Evolutionary conservation across 2,329 filamentous ascomycete species (phyloP).

Genomic region (Xylariaceae sp.): DNA sequence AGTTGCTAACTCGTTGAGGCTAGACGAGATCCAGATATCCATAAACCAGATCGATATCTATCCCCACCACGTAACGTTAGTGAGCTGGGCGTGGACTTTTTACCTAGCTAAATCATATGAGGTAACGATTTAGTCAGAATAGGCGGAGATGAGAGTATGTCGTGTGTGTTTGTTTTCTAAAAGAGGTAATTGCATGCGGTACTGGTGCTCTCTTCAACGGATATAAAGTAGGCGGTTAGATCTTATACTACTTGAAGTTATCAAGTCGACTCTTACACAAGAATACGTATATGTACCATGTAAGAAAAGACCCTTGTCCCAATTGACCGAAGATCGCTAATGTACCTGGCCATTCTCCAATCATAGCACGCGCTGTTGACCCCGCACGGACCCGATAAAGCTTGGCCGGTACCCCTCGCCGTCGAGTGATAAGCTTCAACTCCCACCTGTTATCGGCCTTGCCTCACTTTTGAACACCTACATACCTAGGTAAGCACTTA

Average conservation of each 20-base stretch:
- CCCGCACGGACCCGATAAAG: too few species aligned
- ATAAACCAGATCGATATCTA: not conserved
- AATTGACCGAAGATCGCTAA: constrained; percentile 24
- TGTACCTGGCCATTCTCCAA: constrained; percentile 19
- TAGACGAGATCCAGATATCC: constrained; percentile 3
- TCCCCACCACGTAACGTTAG: too few species aligned
- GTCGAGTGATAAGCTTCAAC: constrained; percentile 25
- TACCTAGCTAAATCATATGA: not conserved
- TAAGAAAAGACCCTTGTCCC: too few species aligned
- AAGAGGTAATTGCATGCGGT: not conserved
- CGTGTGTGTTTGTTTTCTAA: not conserved
- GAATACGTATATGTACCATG: too few species aligned
- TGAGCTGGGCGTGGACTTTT: not conserved
- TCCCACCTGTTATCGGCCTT: not conserved
- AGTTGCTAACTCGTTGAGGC: not conserved
- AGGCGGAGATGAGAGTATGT: not conserved
- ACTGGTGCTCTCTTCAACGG: not conserved
- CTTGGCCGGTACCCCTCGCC: constrained; percentile 23
- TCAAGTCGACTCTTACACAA: too few species aligned
- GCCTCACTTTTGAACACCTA: too few species aligned
- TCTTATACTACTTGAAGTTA: too few species aligned
- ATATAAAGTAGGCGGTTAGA: not conserved
- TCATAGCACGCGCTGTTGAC: constrained; percentile 15
- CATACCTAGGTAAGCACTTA: too few species aligned
- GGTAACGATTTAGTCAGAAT: not conserved